phyloP scores from a whole-genome alignment of 2,329 filamentous ascomycete genomes.

The Teratosphaeria nubilosa region DNA sequence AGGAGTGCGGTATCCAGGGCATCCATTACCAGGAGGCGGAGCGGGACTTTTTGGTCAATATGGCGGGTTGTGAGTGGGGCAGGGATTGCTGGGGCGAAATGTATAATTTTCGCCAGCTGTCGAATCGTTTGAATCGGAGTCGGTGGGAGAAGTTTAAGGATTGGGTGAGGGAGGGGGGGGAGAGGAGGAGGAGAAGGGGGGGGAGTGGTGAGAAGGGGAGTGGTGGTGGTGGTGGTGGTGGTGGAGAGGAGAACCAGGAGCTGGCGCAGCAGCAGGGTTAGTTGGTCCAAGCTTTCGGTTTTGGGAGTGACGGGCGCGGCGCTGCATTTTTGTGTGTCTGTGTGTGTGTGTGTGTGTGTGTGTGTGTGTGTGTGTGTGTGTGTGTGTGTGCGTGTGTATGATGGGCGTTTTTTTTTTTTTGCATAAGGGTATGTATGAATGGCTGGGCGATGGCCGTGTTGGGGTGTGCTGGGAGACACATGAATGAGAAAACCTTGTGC shows the following conservation, averaged over 20 bases:
- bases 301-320: too few species aligned
- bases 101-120: conserved; percentile 87
- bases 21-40: conserved; percentile 82
- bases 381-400: too few species aligned
- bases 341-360: too few species aligned
- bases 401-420: too few species aligned
- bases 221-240: not conserved
- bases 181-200: conserved; percentile 12
- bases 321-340: too few species aligned
- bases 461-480: too few species aligned
- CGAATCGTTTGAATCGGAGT: conserved; percentile 77
- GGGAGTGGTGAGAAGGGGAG: conserved; percentile 11
- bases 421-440: too few species aligned
- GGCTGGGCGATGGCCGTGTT: too few species aligned
- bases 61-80: conserved; percentile 96
- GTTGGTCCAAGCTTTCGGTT: too few species aligned
- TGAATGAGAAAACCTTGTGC: too few species aligned
- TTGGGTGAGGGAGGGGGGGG: conserved; percentile 30
- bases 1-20: conserved; percentile 24
- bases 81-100: conserved; percentile 97
- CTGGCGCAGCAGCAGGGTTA: not conserved
- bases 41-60: conserved; percentile 90
- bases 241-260: not conserved
- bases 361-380: too few species aligned
- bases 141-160: conserved; percentile 61